Conservation (phyloP, 2,329 filamentous ascomycete species). For the Colletotrichum tamarilloi region DNA sequence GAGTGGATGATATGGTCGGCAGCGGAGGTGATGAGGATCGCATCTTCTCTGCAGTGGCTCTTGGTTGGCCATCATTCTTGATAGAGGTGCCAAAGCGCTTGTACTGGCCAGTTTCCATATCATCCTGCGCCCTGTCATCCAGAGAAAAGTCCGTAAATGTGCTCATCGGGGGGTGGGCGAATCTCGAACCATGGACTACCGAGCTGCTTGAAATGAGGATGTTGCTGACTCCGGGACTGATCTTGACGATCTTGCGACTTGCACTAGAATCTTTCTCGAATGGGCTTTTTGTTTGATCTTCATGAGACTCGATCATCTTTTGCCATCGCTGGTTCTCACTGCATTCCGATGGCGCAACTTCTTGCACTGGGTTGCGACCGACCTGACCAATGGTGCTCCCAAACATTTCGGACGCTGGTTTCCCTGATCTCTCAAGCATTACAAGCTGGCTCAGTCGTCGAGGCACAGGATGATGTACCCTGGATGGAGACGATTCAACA, state of each 20-base stretch:
- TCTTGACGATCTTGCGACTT: neutral
- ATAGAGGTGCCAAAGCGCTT: neutral
- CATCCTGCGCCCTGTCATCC: neutral
- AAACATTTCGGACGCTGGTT: neutral
- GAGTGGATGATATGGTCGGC: neutral
- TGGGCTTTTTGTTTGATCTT: no score
- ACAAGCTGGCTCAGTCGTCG: slow-evolving; percentile 28
- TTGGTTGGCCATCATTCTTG: neutral
- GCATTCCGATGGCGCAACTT: neutral
- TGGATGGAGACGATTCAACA: slow-evolving; percentile 11
- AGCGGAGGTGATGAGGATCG: neutral
- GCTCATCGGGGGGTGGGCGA: neutral
- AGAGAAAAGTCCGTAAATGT: neutral
- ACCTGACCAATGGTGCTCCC: slow-evolving; percentile 23
- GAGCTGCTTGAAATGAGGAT: neutral
- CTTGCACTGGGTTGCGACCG: neutral
- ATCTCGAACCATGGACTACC: neutral
- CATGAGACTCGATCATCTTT: neutral
- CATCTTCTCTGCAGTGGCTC: neutral
- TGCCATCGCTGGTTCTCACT: slow-evolving; percentile 24
- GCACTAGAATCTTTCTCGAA: neutral
- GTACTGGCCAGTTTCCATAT: neutral
- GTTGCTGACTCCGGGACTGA: slow-evolving; percentile 20
- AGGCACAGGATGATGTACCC: slow-evolving; percentile 33
- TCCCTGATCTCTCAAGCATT: neutral